phyloP scores from a whole-genome alignment of 352 stramenopile genomes.

The Globisporangium takayamanum region DNA sequence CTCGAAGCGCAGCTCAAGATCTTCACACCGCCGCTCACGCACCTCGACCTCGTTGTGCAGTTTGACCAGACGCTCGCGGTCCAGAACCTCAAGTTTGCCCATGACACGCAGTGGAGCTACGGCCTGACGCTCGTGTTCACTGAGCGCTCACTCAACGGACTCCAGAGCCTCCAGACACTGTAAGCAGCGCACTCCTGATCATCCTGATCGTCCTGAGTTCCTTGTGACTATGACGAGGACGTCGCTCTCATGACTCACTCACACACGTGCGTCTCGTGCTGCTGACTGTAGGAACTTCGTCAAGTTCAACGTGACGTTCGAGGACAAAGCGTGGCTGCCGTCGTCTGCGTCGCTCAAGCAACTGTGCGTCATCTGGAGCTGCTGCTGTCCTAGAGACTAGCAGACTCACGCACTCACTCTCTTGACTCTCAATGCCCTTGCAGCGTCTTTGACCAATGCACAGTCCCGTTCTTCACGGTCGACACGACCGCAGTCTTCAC shows the following conservation, averaged over 20 bases:
- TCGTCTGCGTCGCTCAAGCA: constrained; percentile 21
- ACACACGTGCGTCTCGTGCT: neutral
- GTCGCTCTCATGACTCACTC: neutral
- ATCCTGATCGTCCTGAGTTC: neutral
- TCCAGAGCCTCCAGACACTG: constrained; percentile 25
- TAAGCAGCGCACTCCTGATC: constrained; percentile 2
- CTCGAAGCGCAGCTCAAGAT: constrained; percentile 10
- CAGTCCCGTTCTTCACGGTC: constrained; percentile 31
- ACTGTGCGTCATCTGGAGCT: constrained; percentile 20
- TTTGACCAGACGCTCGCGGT: constrained; percentile 1
- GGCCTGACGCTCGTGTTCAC: constrained; percentile 15
- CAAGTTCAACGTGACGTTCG: constrained; percentile 36
- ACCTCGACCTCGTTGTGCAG: constrained; percentile 13
- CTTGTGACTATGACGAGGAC: neutral
- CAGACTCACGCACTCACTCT: neutral
- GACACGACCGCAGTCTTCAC: constrained; percentile 24
- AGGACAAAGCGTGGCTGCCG: constrained; percentile 29
- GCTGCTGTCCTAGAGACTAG: neutral
- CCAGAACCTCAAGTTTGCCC: constrained; percentile 10
- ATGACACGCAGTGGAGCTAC: constrained; percentile 10
- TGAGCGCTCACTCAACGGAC: constrained; percentile 14
- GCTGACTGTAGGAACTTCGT: constrained; percentile 18
- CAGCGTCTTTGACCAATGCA: constrained; percentile 40
- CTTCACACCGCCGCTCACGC: constrained; percentile 22
- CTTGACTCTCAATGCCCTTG: neutral